Percentiles rank a stretch among this genome's conserved stretches.
phyloP scores from a whole-genome alignment of 495 filamentous ascomycete genomes.

The Physcia stellaris region DNA sequence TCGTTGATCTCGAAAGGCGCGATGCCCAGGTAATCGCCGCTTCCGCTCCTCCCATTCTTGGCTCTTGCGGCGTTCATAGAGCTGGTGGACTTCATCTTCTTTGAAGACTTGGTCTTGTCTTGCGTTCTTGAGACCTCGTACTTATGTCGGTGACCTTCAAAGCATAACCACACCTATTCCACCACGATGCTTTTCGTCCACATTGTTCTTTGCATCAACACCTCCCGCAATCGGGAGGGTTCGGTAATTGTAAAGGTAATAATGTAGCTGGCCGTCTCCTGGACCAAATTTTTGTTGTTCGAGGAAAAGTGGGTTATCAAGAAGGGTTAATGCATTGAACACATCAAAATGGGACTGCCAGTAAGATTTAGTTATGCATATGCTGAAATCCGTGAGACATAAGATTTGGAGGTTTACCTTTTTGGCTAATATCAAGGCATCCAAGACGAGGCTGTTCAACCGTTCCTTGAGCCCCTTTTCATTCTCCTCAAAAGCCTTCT shows the following conservation, averaged over 20 bases:
- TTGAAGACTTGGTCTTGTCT: too few relatives aligned
- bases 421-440: conserved; percentile 81
- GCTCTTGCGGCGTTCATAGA: conserved; percentile 17
- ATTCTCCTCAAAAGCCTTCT: conserved; percentile 53
- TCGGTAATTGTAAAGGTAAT: conserved; percentile 94
- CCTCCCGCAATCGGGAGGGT: conserved; percentile 69
- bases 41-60: conserved; percentile 17
- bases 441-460: conserved; percentile 63
- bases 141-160: too few relatives aligned
- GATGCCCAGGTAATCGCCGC: conserved; percentile 10
- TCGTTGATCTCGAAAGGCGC: conserved; percentile 36
- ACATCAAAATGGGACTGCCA: conserved; percentile 73
- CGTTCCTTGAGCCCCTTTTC: conserved; percentile 50
- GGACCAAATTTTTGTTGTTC: conserved; percentile 84
- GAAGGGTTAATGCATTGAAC: conserved; percentile 84
- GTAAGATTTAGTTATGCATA: too few relatives aligned
- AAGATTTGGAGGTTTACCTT: too few relatives aligned
- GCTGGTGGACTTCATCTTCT: conserved; percentile 37
- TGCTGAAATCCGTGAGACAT: too few relatives aligned
- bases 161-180: conserved; percentile 86
- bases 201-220: conserved; percentile 59
- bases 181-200: conserved; percentile 62
- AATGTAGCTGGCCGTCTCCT: conserved; percentile 88
- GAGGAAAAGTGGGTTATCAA: conserved; percentile 89
- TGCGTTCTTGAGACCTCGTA: neutral